Evolutionary conservation across 441 rosid genomes (phyloP), one percentile per base, ranked within the genome.

Genomic region (Capsella rubella): DNA sequence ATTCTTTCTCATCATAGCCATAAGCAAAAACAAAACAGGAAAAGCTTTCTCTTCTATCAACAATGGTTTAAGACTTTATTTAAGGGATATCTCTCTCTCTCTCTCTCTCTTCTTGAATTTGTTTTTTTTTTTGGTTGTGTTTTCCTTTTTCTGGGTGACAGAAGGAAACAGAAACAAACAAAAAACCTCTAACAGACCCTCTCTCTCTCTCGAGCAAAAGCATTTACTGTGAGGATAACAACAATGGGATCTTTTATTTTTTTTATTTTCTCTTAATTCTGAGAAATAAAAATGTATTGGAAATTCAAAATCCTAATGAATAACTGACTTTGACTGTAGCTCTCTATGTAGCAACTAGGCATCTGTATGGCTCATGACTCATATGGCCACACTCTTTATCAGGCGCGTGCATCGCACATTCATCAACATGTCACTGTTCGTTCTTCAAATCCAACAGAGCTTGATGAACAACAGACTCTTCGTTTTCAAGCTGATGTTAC

Each of bases 171-270:
- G 64, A 71, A 78, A 52, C 67, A 71, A 73, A 80, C 77, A 68
- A 78, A 62, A 71, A 29, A 53, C n/a, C 47, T 29, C 65, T 45
- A 63, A 45, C 40, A 63, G 67, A 45, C 3, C 5, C 53, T 29
- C n/a, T 32, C 8, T 34, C 37, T 32, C 35, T 47, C 51, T 63
- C 32, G 62, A 55, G 60, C 39, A 53, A 77, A 58, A 59, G 76
- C 80, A 71, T 77, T 77, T 72, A 77, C 73, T 77, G 76, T 65
- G 68, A 45, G 31, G 76, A 64, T 69, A 76, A 46, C 59, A 75
- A 70, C 64, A 75, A 70, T 34, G 54, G 5, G 12, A 56, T 65
- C 16, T 34, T 46, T 52, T 47, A 6, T 34, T 34, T 34, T 3
- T 47, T 43, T n/a, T 43, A 1, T 40, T 60, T 12, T 21, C 7